Evolutionary conservation across 805 yeast species (phyloP).

Genomic region (Myxozyma monticola): DNA sequence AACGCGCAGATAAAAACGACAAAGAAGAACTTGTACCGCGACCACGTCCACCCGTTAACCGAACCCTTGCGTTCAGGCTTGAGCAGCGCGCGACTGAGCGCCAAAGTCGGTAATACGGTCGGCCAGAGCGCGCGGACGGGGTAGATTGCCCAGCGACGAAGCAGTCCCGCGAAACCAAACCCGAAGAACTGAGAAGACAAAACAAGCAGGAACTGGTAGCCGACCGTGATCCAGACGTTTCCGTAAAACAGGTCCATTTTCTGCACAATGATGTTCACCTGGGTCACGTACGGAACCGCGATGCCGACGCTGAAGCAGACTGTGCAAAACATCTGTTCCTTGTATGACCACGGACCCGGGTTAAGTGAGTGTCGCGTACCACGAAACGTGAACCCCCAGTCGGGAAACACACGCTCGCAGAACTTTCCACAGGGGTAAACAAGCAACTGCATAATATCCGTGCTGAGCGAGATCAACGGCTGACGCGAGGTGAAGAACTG

Average conservation of each 20-base stretch:
- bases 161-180: slow-evolving; percentile 64
- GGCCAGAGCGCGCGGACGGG: slow-evolving; percentile 77
- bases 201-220: slow-evolving; percentile 54
- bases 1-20: slow-evolving; percentile 45
- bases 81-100: slow-evolving; percentile 54
- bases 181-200: slow-evolving; percentile 65
- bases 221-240: slow-evolving; percentile 36
- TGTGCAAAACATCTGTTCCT: slow-evolving; percentile 66
- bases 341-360: slow-evolving; percentile 63
- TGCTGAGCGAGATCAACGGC: slow-evolving; percentile 53
- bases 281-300: slow-evolving; percentile 16
- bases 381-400: slow-evolving; percentile 44
- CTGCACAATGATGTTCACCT: slow-evolving; percentile 41
- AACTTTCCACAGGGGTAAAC: slow-evolving; percentile 60
- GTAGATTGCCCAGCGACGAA: slow-evolving; percentile 58
- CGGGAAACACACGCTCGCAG: slow-evolving; percentile 48
- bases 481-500: slow-evolving; percentile 55
- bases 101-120: slow-evolving; percentile 56
- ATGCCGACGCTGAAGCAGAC: slow-evolving; percentile 33
- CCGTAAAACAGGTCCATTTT: slow-evolving; percentile 29
- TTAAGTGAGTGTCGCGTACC: slow-evolving; percentile 45
- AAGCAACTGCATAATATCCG: slow-evolving; percentile 58
- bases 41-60: slow-evolving; percentile 63
- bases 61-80: slow-evolving; percentile 42
- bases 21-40: slow-evolving; percentile 52